These are phyloP conservation scores for Fusarium devonianum DNA, from an alignment of 2,329 filamentous ascomycete genomes.

Conservation along the genomic window DNA sequence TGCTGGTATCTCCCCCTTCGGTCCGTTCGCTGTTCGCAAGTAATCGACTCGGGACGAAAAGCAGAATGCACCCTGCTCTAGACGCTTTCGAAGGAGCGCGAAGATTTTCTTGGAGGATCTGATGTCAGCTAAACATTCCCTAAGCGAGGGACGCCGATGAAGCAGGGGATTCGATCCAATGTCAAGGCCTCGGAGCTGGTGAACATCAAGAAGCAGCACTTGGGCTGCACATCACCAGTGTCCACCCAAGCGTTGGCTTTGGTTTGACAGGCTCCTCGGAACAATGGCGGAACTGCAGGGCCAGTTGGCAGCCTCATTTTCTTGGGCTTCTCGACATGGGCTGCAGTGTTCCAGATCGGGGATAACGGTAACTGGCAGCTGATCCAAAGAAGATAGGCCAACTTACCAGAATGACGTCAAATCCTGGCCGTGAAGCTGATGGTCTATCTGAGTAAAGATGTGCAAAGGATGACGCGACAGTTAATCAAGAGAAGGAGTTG, in stretches of 20 bases:
- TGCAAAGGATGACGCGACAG: slow-evolving; percentile 9
- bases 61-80: neutral
- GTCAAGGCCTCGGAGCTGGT: neutral
- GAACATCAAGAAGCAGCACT: neutral
- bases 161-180: slow-evolving; percentile 2
- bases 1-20: neutral
- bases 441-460: slow-evolving; percentile 7
- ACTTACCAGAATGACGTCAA: slow-evolving; percentile 42
- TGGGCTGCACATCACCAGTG: slow-evolving; percentile 3
- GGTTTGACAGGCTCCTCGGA: neutral
- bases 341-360: slow-evolving; percentile 19
- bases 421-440: slow-evolving; percentile 14
- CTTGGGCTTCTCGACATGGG: slow-evolving; percentile 11
- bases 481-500: slow-evolving; percentile 9
- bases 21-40: slow-evolving; percentile 1
- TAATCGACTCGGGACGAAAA: neutral
- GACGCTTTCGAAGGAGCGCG: neutral
- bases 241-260: slow-evolving; percentile 3
- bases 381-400: slow-evolving; percentile 24
- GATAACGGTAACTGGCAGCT: slow-evolving; percentile 19
- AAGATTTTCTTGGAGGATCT: neutral
- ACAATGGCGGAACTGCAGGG: neutral
- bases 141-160: slow-evolving; percentile 1
- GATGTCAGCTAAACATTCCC: slow-evolving; percentile 18
- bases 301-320: slow-evolving; percentile 6